Base-by-base conservation (phyloP, 2,329 filamentous ascomycete species). In the Fusarium chaquense region DNA sequence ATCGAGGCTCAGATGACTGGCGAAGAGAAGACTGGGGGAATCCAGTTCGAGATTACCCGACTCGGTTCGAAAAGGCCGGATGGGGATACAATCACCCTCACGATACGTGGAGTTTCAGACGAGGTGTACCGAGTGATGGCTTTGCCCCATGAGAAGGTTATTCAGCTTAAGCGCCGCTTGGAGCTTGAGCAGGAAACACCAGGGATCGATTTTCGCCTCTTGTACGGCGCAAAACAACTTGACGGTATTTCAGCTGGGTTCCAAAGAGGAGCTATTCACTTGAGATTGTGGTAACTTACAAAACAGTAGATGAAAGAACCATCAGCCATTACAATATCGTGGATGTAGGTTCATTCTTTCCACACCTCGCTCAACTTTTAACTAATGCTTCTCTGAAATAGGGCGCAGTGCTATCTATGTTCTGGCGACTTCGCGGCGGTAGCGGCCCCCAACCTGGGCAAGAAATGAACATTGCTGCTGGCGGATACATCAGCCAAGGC, bases 381-480 rank as follows among this genome's bases (percentile, higher is more conserved):
- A 18, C 33, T n/a, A 36, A 36, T 15, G 8, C 8, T 3, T 36
- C 16, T 18, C 9, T 36, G 8, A 16, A 26, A 15, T 9, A 57
- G 44, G 16, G 12, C 18, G 2, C 26, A 3, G 6, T 16, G 3
- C 0, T 51, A 2, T 4, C 22, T 3, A 3, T 52, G 0, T 26
- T 26, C 4, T 26, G 4, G 24, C 24, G n/a, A 2, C n/a, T 44
- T 8, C n/a, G 41, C 7, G 49, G 47, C n/a, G 56, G 56, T 5
- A 20, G 28, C 6, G 5, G 3, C 8, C 36, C 11, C 6, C 20
- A 11, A 1, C 26, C 26, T 28, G 26, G 26, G 9, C 26, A 10
- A 8, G 62, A 65, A 32, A 52, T 64, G 55, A 40, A 16, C 8
- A 11, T 67, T 4, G 51, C 46, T 16, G 26, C 51, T 1, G 61